Conservation (phyloP, 371 early-diverging fungal species). For the Lichtheimia ramosa region DNA sequence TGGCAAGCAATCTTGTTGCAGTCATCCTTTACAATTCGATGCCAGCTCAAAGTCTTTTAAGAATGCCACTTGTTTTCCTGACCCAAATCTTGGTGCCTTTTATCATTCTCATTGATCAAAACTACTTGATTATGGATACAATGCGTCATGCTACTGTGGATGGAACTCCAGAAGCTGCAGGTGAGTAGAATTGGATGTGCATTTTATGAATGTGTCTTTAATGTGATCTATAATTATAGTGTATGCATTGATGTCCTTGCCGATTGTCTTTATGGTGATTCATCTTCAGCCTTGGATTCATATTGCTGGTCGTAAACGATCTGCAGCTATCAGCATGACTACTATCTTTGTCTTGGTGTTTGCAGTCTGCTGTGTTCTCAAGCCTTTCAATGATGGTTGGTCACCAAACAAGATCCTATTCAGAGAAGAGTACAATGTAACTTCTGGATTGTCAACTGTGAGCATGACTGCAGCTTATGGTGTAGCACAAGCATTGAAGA, state of each 20-base stretch:
- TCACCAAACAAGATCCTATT: constrained; percentile 47
- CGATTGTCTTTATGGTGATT: constrained; percentile 23
- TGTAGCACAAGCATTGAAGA: constrained; percentile 18
- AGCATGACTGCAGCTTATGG: constrained; percentile 24
- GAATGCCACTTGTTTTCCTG: constrained; percentile 35
- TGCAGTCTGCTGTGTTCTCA: constrained; percentile 30
- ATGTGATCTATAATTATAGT: constrained; percentile 19
- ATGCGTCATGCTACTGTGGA: constrained; percentile 59
- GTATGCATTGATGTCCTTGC: constrained; percentile 29
- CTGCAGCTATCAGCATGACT: constrained; percentile 5
- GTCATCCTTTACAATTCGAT: constrained; percentile 26
- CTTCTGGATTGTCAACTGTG: constrained; percentile 24
- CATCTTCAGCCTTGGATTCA: constrained; percentile 42
- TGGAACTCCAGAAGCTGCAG: constrained; percentile 58
- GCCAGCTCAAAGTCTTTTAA: constrained; percentile 22
- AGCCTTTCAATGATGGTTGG: constrained; percentile 34
- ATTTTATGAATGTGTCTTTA: constrained; percentile 16
- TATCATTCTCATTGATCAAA: constrained; percentile 40
- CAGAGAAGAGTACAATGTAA: constrained; percentile 34
- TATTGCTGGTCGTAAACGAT: constrained; percentile 25
- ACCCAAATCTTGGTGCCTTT: constrained; percentile 44
- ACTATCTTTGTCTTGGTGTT: constrained; percentile 25
- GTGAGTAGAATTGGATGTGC: constrained; percentile 29
- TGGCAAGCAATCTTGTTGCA: constrained; percentile 35
- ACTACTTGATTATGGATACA: constrained; percentile 50